phyloP scores from a whole-genome alignment of 2,329 filamentous ascomycete species.

The Xylariaceae sp. region DNA sequence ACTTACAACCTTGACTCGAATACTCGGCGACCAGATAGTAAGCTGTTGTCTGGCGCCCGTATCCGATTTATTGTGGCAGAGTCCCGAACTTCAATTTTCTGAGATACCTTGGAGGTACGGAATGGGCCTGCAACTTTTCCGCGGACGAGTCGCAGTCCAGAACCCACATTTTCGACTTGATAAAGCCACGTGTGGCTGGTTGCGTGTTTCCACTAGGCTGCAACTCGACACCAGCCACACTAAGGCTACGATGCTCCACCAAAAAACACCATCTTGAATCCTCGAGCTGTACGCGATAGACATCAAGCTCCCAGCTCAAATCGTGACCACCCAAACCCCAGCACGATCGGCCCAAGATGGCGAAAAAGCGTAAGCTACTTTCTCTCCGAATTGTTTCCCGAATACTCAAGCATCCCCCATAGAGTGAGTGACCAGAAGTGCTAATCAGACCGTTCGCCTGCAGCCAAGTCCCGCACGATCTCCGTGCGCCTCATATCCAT shows the following conservation, averaged over 20 bases:
- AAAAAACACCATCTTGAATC: constrained; percentile 15
- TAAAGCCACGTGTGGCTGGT: too few species aligned
- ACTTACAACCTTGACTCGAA: too few species aligned
- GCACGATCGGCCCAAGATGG: constrained; percentile 27
- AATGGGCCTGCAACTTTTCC: too few species aligned
- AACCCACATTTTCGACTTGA: too few species aligned
- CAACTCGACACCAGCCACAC: constrained; percentile 11
- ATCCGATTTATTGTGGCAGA: background rate
- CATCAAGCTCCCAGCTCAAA: too few species aligned
- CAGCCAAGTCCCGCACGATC: constrained; percentile 88
- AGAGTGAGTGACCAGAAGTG: background rate
- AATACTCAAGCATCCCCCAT: background rate
- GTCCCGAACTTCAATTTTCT: too few species aligned
- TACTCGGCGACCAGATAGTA: too few species aligned
- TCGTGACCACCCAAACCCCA: background rate
- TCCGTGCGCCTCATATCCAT: constrained; percentile 94
- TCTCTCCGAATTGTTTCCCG: background rate
- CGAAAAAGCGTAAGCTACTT: constrained; percentile 43
- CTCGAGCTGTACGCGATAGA: too few species aligned
- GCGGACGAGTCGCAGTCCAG: too few species aligned
- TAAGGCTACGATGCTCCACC: constrained; percentile 16
- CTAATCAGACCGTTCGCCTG: background rate
- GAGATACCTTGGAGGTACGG: too few species aligned
- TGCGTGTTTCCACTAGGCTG: too few species aligned
- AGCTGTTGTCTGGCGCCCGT: too few species aligned